Conservation (phyloP, 2,329 filamentous ascomycete genomes). For the Beauveria bassiana region DNA sequence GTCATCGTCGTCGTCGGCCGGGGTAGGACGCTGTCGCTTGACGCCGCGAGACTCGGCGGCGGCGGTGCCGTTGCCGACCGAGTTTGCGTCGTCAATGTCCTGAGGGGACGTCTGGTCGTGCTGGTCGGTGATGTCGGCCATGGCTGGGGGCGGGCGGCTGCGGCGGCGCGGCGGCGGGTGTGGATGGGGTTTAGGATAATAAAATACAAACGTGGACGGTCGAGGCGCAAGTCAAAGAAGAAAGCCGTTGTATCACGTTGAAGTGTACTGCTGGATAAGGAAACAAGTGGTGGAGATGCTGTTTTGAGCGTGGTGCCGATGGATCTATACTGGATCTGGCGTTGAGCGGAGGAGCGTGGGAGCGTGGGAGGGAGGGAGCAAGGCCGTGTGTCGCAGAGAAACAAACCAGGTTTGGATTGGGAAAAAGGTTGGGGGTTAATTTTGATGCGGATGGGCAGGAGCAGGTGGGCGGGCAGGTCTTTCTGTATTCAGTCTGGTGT, state of each 20-base stretch:
- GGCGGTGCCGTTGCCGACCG: slow-evolving; percentile 65
- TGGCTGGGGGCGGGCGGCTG: slow-evolving; percentile 28
- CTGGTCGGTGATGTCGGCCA: slow-evolving; percentile 75
- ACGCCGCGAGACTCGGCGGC: slow-evolving; percentile 68
- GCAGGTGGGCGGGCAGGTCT: slow-evolving; percentile 13
- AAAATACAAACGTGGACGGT: background rate
- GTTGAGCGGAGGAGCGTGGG: slow-evolving; percentile 35
- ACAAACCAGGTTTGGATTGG: slow-evolving; percentile 42
- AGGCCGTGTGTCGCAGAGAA: slow-evolving; percentile 40
- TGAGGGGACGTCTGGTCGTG: slow-evolving; percentile 69
- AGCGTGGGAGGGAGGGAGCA: slow-evolving; percentile 25
- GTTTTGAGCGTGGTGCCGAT: slow-evolving; percentile 58
- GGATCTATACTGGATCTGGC: slow-evolving; percentile 58
- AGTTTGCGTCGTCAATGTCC: slow-evolving; percentile 65
- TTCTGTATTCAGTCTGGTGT: slow-evolving; percentile 32
- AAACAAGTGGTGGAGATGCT: slow-evolving; percentile 55
- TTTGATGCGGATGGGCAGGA: background rate
- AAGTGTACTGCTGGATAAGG: slow-evolving; percentile 36
- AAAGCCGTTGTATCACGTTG: slow-evolving; percentile 32
- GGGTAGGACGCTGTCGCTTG: slow-evolving; percentile 79
- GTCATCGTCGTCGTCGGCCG: slow-evolving; percentile 90
- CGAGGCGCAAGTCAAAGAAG: background rate
- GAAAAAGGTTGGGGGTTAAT: slow-evolving; percentile 26
- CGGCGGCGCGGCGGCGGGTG: slow-evolving; percentile 4
- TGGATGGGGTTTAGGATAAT: slow-evolving; percentile 10